Evolutionary conservation across 1,284 basidiomycete genomes (phyloP), one percentile per base, ranked within the genome.

Genomic region (Naganishia liquefaciens): DNA sequence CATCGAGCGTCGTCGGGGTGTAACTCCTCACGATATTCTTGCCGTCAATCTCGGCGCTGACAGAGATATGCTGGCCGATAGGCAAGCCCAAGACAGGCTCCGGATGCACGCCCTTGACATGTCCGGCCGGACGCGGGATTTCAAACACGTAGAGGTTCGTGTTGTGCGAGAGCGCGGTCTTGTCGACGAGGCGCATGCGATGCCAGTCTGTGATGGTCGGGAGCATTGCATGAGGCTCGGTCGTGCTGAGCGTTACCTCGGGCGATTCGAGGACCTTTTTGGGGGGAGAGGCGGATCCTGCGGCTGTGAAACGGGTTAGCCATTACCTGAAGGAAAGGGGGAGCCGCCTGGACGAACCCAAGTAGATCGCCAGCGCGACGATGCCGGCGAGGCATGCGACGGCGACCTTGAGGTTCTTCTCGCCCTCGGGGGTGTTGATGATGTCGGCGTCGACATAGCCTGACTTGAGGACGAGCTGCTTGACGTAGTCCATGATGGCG

Each of bases 21-120:
- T 99, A 99, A 77, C 88, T 92, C 65, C 95, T 87, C 76, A 87
- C 85, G 74, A 99, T 83, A 49, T 88, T 84, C 82, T 97, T 97
- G 73, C 92, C 95, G 72, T 88, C 84, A 71, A 99, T 91, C 69
- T 91, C 87, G 44, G 95, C 94, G 57, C 87, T 86, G 53, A 99
- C 84, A 58, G 90, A 89, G 73, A 99, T 91, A 83, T 99, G 95
- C 81, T 97, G 93, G 65, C 95, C 96, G 73, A 94, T 89, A 58
- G 96, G 95, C 6, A 99, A 87, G 65, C 94, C 94, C 17, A 99
- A 87, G 62, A 88, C 82, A 78, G 90, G 74, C 55, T 54, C 62
- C 6, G 55, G 54, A 15, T 46, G 53, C 11, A 65, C 21, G 27
- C 49, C 51, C 54, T 63, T 53, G 53, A 62, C 44, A 25, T 72